Evolutionary conservation across 2,329 filamentous ascomycete genomes (phyloP), one percentile per base, ranked within the genome.

Genomic region (Trichoderma koningii): DNA sequence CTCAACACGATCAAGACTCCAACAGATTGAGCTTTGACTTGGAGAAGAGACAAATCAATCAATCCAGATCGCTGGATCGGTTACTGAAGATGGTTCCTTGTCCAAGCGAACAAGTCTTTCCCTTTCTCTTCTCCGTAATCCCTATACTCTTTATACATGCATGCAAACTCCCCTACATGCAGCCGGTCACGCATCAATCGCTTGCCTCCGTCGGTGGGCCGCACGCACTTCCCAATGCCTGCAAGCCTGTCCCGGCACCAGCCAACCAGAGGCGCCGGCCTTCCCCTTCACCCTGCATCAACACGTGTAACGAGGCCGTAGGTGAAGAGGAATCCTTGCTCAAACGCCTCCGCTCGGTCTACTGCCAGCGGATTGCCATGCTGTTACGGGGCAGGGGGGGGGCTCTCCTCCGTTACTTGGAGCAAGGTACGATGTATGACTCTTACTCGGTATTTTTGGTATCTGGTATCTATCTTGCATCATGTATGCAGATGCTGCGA

Each of bases 231-330:
- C 42, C 34, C 34, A 38, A n/a, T 28, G n/a, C 47, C 17, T 61
- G 47, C 51, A 61, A 53, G 47, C 48, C 14, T 2, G 26, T 52
- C 47, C 56, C 28, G 12, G 23, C 23, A 21, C 38, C 61, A 44
- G 23, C 61, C 61, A 63, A 63, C 61, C 61, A 63, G 28, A 34
- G 23, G 12, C 4, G 42, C 34, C 41, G 47, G 52, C 7, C 14
- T n/a, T 17, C 17, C 61, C 51, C 51, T 52, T 63, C 61, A 26
- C 52, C 44, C 61, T 63, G 61, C 61, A 55, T 55, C 50, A 63
- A 63, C 61, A 63, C 61, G 61, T 63, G 61, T 55, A 55, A 41
- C 51, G 51, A 34, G 23, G 44, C 51, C 48, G 51, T 63, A 63
- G 61, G 61, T 63, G 61, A 63, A 45, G 34, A 30, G 44, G 1